Percentiles rank a stretch among this genome's conserved stretches.
Evolutionary conservation across 768 basidiomycete species (phyloP).

Genomic region (Pleurotus sapidus): DNA sequence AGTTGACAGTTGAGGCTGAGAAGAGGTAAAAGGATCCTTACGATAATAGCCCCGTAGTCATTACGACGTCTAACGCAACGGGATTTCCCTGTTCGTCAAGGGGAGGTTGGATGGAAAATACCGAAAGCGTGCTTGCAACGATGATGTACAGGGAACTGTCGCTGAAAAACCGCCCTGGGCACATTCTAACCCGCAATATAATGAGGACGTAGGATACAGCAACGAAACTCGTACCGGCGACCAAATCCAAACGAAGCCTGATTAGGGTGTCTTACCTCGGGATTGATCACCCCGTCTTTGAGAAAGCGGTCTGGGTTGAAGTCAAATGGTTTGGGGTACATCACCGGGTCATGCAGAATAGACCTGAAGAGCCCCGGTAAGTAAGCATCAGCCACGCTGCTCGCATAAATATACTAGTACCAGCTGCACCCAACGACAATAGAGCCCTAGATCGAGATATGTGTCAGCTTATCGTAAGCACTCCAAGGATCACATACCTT

Average conservation of each 20-base stretch:
- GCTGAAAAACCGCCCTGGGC: slow-evolving; percentile 20
- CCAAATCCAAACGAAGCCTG: slow-evolving; percentile 29
- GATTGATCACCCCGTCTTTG: slow-evolving; percentile 17
- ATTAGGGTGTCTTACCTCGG: slow-evolving; percentile 19
- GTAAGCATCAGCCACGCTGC: too few relatives aligned
- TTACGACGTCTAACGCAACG: slow-evolving; percentile 8
- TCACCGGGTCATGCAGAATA: slow-evolving; percentile 18
- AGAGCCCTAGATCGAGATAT: slow-evolving; percentile 23
- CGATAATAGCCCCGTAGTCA: slow-evolving; percentile 9
- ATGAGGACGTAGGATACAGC: neutral
- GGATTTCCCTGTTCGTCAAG: slow-evolving; percentile 16
- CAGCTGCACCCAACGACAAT: slow-evolving; percentile 27
- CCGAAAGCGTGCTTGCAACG: slow-evolving; percentile 14
- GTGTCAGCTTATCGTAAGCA: slow-evolving; percentile 5
- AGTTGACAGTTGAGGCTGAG: neutral
- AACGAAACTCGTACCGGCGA: slow-evolving; percentile 18
- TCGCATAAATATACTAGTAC: slow-evolving; percentile 10
- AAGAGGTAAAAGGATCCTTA: neutral
- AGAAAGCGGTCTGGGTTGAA: slow-evolving; percentile 30
- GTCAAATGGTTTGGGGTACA: slow-evolving; percentile 17
- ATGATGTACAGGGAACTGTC: slow-evolving; percentile 16
- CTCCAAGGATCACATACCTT: slow-evolving; percentile 19
- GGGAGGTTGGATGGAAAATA: slow-evolving; percentile 16
- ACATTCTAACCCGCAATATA: slow-evolving; percentile 11
- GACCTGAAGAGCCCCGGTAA: slow-evolving; percentile 4